phyloP scores from a whole-genome alignment of 208 protist genomes.

The Giardia duodenalis region DNA sequence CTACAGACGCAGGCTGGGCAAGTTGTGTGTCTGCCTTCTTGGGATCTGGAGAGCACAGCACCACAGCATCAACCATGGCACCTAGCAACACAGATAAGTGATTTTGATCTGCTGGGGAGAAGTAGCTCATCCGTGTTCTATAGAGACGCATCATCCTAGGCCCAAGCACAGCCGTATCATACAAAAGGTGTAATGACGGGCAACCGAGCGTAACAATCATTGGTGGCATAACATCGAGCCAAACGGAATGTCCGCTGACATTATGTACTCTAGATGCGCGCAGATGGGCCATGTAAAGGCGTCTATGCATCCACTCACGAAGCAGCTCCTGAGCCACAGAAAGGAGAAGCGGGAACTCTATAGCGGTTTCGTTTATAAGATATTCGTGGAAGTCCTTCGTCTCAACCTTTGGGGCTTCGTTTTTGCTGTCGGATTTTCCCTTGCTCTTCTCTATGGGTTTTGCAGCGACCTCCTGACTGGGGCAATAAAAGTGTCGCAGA shows the following conservation, averaged over 20 bases:
- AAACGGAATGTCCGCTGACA: not conserved
- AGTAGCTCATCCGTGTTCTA: not conserved
- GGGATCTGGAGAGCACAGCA: too few relatives aligned
- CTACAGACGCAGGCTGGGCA: too few relatives aligned
- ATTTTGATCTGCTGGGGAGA: not conserved
- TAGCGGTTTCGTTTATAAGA: too few relatives aligned
- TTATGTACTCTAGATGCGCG: not conserved
- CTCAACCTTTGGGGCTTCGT: not conserved
- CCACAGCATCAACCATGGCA: not conserved
- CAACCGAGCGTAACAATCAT: not conserved
- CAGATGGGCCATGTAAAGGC: not conserved
- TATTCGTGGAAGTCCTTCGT: too few relatives aligned
- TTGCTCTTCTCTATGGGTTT: not conserved
- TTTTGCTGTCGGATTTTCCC: not conserved
- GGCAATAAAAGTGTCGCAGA: not conserved
- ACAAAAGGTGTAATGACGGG: not conserved
- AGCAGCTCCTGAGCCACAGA: not conserved
- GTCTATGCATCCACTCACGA: not conserved
- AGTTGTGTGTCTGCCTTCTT: too few relatives aligned
- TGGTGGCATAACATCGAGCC: not conserved
- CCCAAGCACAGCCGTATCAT: not conserved
- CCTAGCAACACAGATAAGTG: not conserved
- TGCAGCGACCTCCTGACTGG: too few relatives aligned
- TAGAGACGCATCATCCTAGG: not conserved
- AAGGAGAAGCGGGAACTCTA: not conserved